Percentiles rank a stretch among this genome's conserved stretches.
Conservation (phyloP, 192 early-diverging fungal species). For the Mortierella antarctica region DNA sequence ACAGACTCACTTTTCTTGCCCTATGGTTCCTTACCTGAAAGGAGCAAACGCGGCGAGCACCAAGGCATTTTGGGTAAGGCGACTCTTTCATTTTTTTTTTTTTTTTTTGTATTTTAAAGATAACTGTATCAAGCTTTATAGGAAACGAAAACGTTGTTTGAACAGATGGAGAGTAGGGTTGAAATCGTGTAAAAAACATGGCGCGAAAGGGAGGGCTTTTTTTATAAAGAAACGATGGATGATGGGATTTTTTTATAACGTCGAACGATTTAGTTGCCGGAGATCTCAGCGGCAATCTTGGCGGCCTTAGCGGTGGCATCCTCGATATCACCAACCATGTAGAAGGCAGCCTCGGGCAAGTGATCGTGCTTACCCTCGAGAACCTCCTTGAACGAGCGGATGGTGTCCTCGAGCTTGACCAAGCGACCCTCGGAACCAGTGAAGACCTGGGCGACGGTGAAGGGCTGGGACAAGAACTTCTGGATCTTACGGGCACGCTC, state of each 20-base stretch:
- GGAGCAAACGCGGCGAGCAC: no score
- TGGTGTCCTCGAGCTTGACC: slow-evolving; percentile 90
- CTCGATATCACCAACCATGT: slow-evolving; percentile 97
- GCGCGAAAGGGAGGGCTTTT: slow-evolving; percentile 10
- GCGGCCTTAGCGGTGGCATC: slow-evolving; percentile 93
- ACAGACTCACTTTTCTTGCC: no score
- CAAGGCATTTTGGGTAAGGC: background rate
- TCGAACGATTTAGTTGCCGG: slow-evolving; percentile 45
- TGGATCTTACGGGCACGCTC: slow-evolving; percentile 99
- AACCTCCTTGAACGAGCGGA: slow-evolving; percentile 98
- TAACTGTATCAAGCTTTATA: slow-evolving; percentile 31
- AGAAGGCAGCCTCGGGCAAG: slow-evolving; percentile 97
- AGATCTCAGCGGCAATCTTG: slow-evolving; percentile 56
- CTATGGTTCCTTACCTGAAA: no score
- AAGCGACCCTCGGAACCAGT: slow-evolving; percentile 98
- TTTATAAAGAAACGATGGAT: slow-evolving; percentile 18
- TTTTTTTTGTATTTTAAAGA: slow-evolving; percentile 18
- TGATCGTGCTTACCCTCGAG: slow-evolving; percentile 96
- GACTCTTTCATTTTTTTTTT: background rate
- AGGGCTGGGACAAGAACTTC: slow-evolving; percentile 99
- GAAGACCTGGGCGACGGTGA: slow-evolving; percentile 96
- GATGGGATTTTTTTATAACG: slow-evolving; percentile 6
- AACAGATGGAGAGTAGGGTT: slow-evolving; percentile 32
- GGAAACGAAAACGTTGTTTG: slow-evolving; percentile 17
- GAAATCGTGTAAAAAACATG: slow-evolving; percentile 38